These are phyloP conservation scores for Luffa aegyptiaca DNA, from an alignment of 306 rosid species.

Conservation along the genomic window DNA sequence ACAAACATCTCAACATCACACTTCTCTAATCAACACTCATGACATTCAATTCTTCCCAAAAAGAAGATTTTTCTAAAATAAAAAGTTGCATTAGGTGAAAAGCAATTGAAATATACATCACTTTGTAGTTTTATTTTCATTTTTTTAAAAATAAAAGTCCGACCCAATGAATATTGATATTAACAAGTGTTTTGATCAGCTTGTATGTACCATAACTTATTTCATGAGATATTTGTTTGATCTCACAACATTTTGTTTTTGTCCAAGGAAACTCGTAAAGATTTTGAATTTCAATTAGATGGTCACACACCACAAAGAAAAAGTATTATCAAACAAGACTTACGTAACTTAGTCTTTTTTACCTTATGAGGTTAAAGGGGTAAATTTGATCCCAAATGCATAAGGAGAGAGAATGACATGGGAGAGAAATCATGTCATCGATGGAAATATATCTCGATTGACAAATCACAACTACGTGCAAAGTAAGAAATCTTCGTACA, in stretches of 20 bases:
- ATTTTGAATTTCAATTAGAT: too few relatives aligned
- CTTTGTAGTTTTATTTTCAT: background rate
- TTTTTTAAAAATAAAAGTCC: too few relatives aligned
- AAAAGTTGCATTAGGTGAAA: background rate
- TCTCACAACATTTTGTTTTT: too few relatives aligned
- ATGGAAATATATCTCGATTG: too few relatives aligned
- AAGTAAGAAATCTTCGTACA: background rate
- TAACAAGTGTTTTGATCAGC: too few relatives aligned
- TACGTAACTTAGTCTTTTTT: background rate
- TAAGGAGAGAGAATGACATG: too few relatives aligned
- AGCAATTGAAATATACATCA: background rate
- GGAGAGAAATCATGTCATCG: too few relatives aligned
- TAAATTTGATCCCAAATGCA: background rate
- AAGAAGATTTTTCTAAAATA: background rate
- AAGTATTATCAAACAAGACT: background rate
- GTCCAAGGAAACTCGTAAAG: too few relatives aligned
- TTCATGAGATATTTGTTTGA: background rate
- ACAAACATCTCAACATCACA: constrained; percentile 3
- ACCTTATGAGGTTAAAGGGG: background rate
- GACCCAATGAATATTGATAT: too few relatives aligned
- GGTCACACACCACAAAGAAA: too few relatives aligned
- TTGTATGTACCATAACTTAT: background rate
- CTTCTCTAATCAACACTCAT: background rate
- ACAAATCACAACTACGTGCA: too few relatives aligned
- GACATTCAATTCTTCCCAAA: background rate